Base-by-base conservation (phyloP, 352 stramenopile genomes). In the Pythium utonaiense region DNA sequence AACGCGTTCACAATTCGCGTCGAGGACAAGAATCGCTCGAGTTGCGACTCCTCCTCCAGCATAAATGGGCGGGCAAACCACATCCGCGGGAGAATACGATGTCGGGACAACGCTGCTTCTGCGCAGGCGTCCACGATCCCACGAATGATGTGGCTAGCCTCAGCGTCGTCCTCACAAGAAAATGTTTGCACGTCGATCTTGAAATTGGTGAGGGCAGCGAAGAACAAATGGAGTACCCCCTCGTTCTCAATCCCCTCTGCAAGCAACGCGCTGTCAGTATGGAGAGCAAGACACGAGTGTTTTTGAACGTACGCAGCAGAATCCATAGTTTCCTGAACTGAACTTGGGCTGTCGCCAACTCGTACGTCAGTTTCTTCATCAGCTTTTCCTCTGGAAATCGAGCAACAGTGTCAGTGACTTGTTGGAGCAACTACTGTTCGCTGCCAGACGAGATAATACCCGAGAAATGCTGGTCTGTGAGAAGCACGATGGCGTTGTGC, bases 61-160 rank as follows among this genome's bases (percentile, higher is more conserved):
- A 92, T 63, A 24, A 88, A 92, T 24, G 80, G 80, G 8, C 83
- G 71, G 41, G 87, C 75, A 42, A 84, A 92, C 83, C 83, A 92
- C 63, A 92, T 70, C 22, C 71, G 79, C 19, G 83, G 83, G 6
- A 92, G 56, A 10, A 77, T 70, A 16, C 73, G 71, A 34, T 79
- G 58, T 0, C 66, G 38, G 2, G 67, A 70, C 12, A 89, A 24
- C 9, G 80, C 80, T 22, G 44, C 49, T 30, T 86, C 70, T 2
- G 80, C 75, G n/a, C 83, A 88, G 7, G 70, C 42, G 28, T 90
- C 74, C 27, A 89, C 60, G 16, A 89, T 73, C 14, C 33, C 58
- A 21, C 80, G 74, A n/a, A 90, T 69, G 44, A 70, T 65, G 7
- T 55, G 55, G 21, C 75, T 67, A 6, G 67, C 72, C 57, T 83